Conservation (phyloP, 2,329 filamentous ascomycete genomes). For the Diplodia mutila region DNA sequence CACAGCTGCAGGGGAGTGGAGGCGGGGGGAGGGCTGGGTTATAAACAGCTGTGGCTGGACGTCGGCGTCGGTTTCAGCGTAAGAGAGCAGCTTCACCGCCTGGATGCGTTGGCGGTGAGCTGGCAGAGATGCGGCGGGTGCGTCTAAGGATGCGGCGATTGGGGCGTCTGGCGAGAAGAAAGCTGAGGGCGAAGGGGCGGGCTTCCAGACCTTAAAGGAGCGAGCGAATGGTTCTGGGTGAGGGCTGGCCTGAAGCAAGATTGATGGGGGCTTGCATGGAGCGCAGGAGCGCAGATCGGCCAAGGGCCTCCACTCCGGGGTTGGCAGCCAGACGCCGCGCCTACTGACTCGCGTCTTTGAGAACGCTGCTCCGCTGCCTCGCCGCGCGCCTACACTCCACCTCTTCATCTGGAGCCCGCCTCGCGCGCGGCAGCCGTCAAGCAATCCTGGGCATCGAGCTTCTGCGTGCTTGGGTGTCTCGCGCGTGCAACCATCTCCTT, state of each 20-base stretch:
- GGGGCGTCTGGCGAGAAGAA: background rate
- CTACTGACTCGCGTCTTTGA: constrained; percentile 6
- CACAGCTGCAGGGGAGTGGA: constrained; percentile 3
- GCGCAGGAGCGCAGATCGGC: constrained; percentile 14
- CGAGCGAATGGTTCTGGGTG: background rate
- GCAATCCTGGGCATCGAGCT: constrained; percentile 10
- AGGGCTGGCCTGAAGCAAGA: constrained; percentile 5
- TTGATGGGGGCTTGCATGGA: constrained; percentile 15
- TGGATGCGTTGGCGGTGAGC: constrained; percentile 4
- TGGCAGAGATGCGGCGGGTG: background rate
- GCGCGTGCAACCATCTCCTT: background rate
- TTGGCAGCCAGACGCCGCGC: constrained; percentile 11
- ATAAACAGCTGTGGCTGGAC: constrained; percentile 13
- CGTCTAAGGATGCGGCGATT: background rate
- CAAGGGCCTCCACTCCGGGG: constrained; percentile 11
- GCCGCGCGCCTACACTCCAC: background rate
- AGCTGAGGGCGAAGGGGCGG: constrained; percentile 10
- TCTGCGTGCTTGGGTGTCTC: background rate
- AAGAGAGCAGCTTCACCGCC: constrained; percentile 7
- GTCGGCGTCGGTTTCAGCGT: background rate
- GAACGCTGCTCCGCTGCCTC: background rate
- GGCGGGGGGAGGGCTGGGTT: background rate
- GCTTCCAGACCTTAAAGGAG: constrained; percentile 1
- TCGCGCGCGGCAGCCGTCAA: background rate
- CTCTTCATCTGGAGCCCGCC: background rate